Evolutionary conservation across 208 protist species (phyloP).

Genomic region (Crithidia thermophila): DNA sequence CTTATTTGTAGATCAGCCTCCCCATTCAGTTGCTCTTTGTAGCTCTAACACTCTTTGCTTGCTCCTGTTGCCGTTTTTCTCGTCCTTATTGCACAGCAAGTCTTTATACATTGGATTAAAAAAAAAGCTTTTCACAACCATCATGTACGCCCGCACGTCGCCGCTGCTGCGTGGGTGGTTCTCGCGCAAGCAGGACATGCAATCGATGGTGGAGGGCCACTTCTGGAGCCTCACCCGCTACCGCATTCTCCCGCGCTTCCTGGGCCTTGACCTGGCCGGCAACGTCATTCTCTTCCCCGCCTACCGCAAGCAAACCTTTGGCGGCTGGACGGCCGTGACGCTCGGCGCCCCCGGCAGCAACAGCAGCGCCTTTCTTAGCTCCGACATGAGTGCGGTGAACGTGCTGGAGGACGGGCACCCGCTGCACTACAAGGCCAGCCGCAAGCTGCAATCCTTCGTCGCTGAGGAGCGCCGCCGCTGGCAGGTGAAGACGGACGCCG

Average conservation of each 20-base stretch:
- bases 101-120: no score
- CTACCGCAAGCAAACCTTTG: slow-evolving; percentile 76
- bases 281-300: slow-evolving; percentile 88
- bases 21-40: no score
- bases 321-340: slow-evolving; percentile 87
- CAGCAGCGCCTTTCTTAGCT: slow-evolving; percentile 50
- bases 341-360: slow-evolving; percentile 57
- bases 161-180: slow-evolving; percentile 29
- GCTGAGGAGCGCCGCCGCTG: slow-evolving; percentile 57
- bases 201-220: slow-evolving; percentile 70
- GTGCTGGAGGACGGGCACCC: slow-evolving; percentile 91
- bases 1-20: neutral
- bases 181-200: slow-evolving; percentile 41
- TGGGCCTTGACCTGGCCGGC: slow-evolving; percentile 84
- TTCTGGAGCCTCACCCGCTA: slow-evolving; percentile 91
- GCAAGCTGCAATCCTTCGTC: slow-evolving; percentile 75
- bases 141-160: slow-evolving; percentile 36
- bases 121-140: no score
- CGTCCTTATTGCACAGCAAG: no score
- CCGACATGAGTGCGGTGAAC: slow-evolving; percentile 70
- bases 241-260: slow-evolving; percentile 72
- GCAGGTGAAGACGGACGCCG: slow-evolving; percentile 42
- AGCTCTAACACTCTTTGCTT: no score
- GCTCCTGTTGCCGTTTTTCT: no score
- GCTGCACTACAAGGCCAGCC: slow-evolving; percentile 81